Base-by-base conservation (phyloP, 108 stramenopile species). In the Cyclotella atomus region DNA sequence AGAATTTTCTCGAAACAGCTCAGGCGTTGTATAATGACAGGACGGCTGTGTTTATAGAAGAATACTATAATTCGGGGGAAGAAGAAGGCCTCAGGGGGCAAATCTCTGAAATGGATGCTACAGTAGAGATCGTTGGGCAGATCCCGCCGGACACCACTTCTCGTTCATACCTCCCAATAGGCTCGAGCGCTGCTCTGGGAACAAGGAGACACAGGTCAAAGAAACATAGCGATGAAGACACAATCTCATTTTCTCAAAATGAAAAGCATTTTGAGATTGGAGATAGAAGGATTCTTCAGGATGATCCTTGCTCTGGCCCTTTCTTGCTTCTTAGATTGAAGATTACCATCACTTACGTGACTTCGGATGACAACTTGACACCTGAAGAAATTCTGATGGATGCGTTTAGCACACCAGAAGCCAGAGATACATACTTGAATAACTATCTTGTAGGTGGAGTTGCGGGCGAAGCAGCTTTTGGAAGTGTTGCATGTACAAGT, bases 401-500 rank as follows among this genome's bases (percentile, higher is more conserved):
- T 34, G 56, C 70, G 36, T 71, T 71, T 36, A 71, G 70, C 27
- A 71, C 70, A 14, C 0, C 15, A 30, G 24, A 65, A 47, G 47
- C 28, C 17, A 65, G 64, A 65, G 29, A 78, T 56, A 32, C 35
- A 29, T 78, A 78, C 49, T 10, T 78, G 57, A 70, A 78, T 17
- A 59, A 47, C 46, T 65, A 53, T 46, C 52, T 56, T 65, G 56
- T 23, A 44, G 44, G 23, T 7, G 62, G 55, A 24, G 10, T 29
- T 47, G 45, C 35, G 2, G 55, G 52, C 43, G 55, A 46, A 16
- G 24, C 14, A 56, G 52, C 59, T 29, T 78, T 78, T 49, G 64
- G n/a, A 20, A 35, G 41, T 44, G 52, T 78, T 59, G 35, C 55
- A 5, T 78, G 77, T 50, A 59, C 64, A 10, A 65, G 64, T 47